These are phyloP conservation scores for Incumbomyces delicatus DNA, from an alignment of 2,329 filamentous ascomycete species.

Conservation along the genomic window DNA sequence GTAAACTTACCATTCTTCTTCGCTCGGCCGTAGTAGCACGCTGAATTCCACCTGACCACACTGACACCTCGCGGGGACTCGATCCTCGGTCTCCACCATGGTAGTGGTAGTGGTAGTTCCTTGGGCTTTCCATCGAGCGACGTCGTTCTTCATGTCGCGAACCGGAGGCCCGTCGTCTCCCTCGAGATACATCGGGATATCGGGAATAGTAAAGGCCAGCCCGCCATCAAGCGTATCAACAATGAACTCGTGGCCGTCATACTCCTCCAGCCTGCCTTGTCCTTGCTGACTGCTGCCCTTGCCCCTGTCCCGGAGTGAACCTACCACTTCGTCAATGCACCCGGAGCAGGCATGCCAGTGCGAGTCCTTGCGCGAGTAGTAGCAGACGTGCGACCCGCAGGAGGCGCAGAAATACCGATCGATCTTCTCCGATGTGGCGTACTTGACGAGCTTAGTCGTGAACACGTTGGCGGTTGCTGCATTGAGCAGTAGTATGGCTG, in stretches of 20 bases:
- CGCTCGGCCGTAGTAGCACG: background rate
- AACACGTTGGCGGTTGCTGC: slow-evolving; percentile 22
- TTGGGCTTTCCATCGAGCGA: no score
- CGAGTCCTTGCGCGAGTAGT: slow-evolving; percentile 18
- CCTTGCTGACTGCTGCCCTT: no score
- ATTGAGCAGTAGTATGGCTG: no score
- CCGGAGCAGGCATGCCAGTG: slow-evolving; percentile 20
- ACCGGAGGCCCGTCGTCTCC: background rate
- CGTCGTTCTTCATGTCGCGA: background rate
- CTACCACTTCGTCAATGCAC: slow-evolving; percentile 10
- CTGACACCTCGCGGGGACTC: background rate
- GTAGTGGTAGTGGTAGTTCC: no score
- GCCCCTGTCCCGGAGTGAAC: no score
- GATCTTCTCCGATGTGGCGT: slow-evolving; percentile 33
- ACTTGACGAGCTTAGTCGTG: slow-evolving; percentile 31
- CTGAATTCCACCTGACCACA: slow-evolving; percentile 2
- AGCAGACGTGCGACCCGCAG: slow-evolving; percentile 24
- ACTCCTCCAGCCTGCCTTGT: background rate
- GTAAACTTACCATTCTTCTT: slow-evolving; percentile 2
- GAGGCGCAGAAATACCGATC: slow-evolving; percentile 21
- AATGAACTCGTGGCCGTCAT: slow-evolving; percentile 2
- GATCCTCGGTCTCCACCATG: background rate
- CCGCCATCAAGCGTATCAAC: slow-evolving; percentile 9
- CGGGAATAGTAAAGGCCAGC: background rate
- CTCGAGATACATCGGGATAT: slow-evolving; percentile 2